Evolutionary conservation across 164 flowering plant genomes (phyloP).

Genomic region (Platanus orientalis): DNA sequence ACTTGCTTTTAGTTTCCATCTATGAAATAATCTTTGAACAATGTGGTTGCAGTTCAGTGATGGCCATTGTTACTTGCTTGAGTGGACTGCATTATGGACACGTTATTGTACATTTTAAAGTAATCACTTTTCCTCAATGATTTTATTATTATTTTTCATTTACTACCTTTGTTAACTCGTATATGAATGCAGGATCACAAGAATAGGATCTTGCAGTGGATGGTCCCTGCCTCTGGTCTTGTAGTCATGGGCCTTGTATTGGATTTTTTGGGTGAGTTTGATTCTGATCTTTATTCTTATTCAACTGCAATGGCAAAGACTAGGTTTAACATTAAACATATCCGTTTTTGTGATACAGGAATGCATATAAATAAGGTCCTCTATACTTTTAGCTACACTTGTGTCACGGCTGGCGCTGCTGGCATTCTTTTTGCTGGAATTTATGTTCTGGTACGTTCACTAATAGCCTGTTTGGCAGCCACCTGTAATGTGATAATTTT

Average conservation of each 20-base stretch:
- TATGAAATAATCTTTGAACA: too few species aligned
- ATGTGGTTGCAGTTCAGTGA: constrained; percentile 58
- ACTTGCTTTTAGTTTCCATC: too few species aligned
- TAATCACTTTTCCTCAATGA: too few species aligned
- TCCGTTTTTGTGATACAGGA: constrained; percentile 29
- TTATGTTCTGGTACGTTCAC: constrained; percentile 53
- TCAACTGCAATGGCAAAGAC: too few species aligned
- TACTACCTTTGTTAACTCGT: neutral
- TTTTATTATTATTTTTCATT: too few species aligned
- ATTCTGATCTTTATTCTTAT: neutral
- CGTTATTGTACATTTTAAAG: constrained; percentile 60
- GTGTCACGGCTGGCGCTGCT: constrained; percentile 61
- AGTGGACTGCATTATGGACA: constrained; percentile 78
- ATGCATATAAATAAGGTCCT: constrained; percentile 72
- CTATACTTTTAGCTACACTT: constrained; percentile 62
- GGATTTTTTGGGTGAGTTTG: constrained; percentile 39
- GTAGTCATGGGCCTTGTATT: constrained; percentile 36
- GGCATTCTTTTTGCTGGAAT: constrained; percentile 53
- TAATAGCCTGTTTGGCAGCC: too few species aligned
- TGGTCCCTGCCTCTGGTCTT: constrained; percentile 37
- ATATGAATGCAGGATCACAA: constrained; percentile 53
- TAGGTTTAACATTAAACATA: too few species aligned
- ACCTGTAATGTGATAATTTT: too few species aligned
- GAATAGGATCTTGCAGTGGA: constrained; percentile 52
- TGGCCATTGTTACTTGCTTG: constrained; percentile 73